A percentile compares a stretch with the other conserved stretches of the same genome.
phyloP scores from a whole-genome alignment of 108 stramenopile species.

The Nitzschia sp. region DNA sequence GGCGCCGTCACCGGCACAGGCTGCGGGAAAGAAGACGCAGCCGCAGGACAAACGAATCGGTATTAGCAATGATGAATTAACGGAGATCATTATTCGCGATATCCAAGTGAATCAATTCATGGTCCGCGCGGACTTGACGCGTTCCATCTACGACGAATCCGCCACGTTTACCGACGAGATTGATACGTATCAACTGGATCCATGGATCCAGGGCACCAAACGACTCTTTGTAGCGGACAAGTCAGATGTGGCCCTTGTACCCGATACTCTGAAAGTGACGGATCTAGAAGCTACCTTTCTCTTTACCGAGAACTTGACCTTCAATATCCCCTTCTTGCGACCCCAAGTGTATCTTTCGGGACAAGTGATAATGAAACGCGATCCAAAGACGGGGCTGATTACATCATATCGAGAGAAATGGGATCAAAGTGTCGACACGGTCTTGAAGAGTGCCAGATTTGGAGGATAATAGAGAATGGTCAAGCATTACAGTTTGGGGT shows the following conservation, averaged over 20 bases:
- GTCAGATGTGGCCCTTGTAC: constrained; percentile 60
- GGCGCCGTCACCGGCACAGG: not conserved
- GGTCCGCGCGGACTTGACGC: constrained; percentile 72
- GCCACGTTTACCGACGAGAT: constrained; percentile 89
- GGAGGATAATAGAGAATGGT: not conserved
- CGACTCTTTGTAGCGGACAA: constrained; percentile 73
- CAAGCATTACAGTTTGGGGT: too few relatives aligned
- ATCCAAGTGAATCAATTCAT: constrained; percentile 72
- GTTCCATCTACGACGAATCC: constrained; percentile 79
- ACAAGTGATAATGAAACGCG: constrained; percentile 70
- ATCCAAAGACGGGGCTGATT: constrained; percentile 72
- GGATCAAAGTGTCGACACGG: constrained; percentile 84
- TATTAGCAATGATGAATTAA: constrained; percentile 59
- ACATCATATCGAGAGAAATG: constrained; percentile 84
- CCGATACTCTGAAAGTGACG: constrained; percentile 52
- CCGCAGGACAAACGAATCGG: constrained; percentile 27
- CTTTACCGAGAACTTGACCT: constrained; percentile 83
- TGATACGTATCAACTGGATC: constrained; percentile 80
- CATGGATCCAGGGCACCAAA: constrained; percentile 85
- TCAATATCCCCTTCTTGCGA: constrained; percentile 73
- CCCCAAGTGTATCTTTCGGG: constrained; percentile 74
- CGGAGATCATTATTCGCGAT: constrained; percentile 60
- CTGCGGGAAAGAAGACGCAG: not conserved
- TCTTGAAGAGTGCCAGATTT: constrained; percentile 77
- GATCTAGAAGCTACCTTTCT: constrained; percentile 50